Evolutionary conservation across 1,284 basidiomycete genomes (phyloP), one percentile per base, ranked within the genome.

Genomic region (Apiotrichum brassicae): DNA sequence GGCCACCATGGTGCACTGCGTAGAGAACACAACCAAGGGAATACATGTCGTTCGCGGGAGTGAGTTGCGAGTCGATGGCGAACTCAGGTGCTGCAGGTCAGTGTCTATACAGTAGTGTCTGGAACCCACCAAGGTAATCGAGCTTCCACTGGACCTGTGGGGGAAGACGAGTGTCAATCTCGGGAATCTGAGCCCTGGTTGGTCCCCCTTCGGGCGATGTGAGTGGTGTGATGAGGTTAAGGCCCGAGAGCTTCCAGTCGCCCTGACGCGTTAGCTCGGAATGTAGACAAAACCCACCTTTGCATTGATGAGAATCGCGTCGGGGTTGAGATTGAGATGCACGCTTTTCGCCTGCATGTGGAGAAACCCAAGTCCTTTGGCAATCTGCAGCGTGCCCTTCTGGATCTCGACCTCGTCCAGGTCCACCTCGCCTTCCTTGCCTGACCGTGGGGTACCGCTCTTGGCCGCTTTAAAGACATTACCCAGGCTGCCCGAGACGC

Each of bases 191-290:
- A 83, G 89, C 95, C 24, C 82, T 81, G 1, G 88, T 83, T 0
- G 84, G 77, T 5, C 80, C 77, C 1, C 89, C 91, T 56, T 87
- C 83, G 1, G 84, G 74, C 26, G 79, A 76, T 30, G 81, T 75
- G 3, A 97, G 76, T 2, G 87, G 80, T 16, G 93, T 91, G 0
- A 89, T 90, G 45, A 93, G 77, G 6, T 87, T 88, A 37, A 97
- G 80, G 0, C 92, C 93, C 14, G 86, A 85, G 42, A 99, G 79
- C 75, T 97, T 99, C 94, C 94, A 99, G 71, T 99, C 94, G 32
- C 95, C 94, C 87, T 95, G 41, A 6, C 7, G 30, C 30, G 48
- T 30, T 7, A 50, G 42, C 6, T 4, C 13, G 14, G 3, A 22
- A 11, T 5, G n/a, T 22, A 4, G 26, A 4, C 13, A 20, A 14